Evolutionary conservation across 441 rosid genomes (phyloP).

Genomic region (Hypseocharis bilobata): DNA sequence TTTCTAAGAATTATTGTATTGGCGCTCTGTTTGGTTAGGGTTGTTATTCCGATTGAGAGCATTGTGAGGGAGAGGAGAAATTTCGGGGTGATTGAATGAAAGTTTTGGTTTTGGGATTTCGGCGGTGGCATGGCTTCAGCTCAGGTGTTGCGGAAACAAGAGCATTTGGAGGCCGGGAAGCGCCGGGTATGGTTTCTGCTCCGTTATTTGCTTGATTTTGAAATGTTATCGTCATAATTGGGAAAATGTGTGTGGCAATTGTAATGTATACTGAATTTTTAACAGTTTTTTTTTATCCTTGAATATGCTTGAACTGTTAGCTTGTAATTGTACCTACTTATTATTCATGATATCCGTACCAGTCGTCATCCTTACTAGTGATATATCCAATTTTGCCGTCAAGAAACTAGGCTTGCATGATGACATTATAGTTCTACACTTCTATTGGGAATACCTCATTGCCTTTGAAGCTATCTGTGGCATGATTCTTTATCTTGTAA

Average conservation of each 20-base stretch:
- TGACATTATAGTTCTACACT: no score
- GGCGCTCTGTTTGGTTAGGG: neutral
- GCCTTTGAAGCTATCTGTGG: neutral
- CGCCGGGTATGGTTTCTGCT: conserved; percentile 52
- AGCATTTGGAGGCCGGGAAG: conserved; percentile 85
- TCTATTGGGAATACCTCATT: neutral
- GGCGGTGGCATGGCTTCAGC: conserved; percentile 68
- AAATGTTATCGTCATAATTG: neutral
- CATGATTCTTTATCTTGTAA: neutral
- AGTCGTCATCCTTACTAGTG: neutral
- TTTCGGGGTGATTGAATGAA: conserved; percentile 24
- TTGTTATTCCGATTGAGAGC: neutral
- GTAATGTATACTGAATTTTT: neutral
- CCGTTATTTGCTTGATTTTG: neutral
- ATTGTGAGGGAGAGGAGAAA: conserved; percentile 17
- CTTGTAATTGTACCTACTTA: neutral
- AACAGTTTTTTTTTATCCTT: neutral
- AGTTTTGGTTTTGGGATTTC: conserved; percentile 23
- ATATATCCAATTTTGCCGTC: neutral
- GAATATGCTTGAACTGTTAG: neutral
- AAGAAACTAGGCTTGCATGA: no score
- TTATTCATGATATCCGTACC: no score
- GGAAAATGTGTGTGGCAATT: neutral
- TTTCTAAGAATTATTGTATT: neutral
- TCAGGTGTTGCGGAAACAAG: conserved; percentile 76